Conservation (phyloP, 148 eudicot genomes). For the Nepenthes gracilis region DNA sequence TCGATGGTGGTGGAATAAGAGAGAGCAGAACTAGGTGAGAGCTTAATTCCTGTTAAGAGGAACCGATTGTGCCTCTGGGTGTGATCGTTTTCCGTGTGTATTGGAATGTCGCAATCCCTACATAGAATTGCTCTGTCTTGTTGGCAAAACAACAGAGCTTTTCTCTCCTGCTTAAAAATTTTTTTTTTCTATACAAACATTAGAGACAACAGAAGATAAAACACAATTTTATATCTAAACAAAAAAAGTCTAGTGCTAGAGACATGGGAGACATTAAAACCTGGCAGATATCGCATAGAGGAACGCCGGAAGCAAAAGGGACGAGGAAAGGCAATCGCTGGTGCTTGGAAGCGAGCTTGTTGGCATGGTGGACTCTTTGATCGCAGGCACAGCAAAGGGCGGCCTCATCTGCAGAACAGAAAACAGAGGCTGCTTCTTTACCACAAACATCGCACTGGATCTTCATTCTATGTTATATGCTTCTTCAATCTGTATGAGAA, state of each 20-base stretch:
- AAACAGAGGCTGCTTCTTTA: conserved; percentile 28
- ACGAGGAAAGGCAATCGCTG: conserved; percentile 25
- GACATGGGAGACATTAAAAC: not conserved
- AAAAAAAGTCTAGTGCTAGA: not conserved
- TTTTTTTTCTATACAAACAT: not conserved
- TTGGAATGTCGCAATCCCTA: conserved; percentile 54
- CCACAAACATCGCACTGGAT: conserved; percentile 42
- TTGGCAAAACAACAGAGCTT: conserved; percentile 73
- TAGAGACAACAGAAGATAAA: not conserved
- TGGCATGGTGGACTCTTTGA: conserved; percentile 37
- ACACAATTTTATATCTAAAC: not conserved
- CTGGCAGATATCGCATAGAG: conserved; percentile 41
- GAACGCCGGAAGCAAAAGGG: conserved; percentile 15
- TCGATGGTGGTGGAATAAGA: conserved; percentile 8
- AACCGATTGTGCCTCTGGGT: conserved; percentile 61
- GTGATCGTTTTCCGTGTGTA: conserved; percentile 61
- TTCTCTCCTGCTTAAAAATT: conserved; percentile 38
- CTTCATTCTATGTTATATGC: conserved; percentile 19
- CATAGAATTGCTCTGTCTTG: conserved; percentile 74
- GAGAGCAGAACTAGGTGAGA: conserved; percentile 22
- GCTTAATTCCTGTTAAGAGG: conserved; percentile 58
- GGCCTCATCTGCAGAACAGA: conserved; percentile 48
- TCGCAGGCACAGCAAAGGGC: conserved; percentile 43
- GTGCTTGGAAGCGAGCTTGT: conserved; percentile 38
- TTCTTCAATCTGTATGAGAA: no score